phyloP scores from a whole-genome alignment of 805 yeast genomes.

The Komagataella mondaviorum region DNA sequence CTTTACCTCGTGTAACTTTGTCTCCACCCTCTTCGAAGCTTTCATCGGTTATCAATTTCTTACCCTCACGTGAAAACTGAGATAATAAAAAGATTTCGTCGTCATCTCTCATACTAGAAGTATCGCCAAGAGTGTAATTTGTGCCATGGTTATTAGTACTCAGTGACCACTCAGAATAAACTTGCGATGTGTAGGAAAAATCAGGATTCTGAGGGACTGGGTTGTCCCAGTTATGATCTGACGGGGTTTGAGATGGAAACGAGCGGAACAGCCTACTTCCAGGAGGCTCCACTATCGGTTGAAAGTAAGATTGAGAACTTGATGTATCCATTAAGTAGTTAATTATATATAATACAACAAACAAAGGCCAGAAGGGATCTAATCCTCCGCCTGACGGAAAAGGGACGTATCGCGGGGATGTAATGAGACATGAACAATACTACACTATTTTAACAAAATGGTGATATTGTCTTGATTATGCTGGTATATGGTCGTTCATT shows the following conservation, averaged over 20 bases:
- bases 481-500: not conserved
- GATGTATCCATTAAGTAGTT: not conserved
- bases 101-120: not conserved
- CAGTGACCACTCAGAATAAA: not conserved
- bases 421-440: not conserved
- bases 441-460: not conserved
- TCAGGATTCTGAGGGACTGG: not conserved
- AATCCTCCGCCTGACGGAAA: not conserved
- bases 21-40: not conserved
- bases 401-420: not conserved
- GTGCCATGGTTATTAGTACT: not conserved
- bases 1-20: not conserved
- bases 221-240: not conserved
- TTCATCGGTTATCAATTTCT: not conserved
- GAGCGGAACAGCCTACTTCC: not conserved
- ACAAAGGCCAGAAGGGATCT: not conserved
- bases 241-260: not conserved
- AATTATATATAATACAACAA: not conserved
- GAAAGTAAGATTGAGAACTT: not conserved
- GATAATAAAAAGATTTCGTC: not conserved
- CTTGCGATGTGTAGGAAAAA: not conserved
- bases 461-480: not conserved
- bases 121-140: not conserved
- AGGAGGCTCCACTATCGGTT: not conserved
- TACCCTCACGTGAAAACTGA: not conserved